Base-by-base conservation (phyloP, 2,329 filamentous ascomycete species). In the Trichoderma aggressivum region DNA sequence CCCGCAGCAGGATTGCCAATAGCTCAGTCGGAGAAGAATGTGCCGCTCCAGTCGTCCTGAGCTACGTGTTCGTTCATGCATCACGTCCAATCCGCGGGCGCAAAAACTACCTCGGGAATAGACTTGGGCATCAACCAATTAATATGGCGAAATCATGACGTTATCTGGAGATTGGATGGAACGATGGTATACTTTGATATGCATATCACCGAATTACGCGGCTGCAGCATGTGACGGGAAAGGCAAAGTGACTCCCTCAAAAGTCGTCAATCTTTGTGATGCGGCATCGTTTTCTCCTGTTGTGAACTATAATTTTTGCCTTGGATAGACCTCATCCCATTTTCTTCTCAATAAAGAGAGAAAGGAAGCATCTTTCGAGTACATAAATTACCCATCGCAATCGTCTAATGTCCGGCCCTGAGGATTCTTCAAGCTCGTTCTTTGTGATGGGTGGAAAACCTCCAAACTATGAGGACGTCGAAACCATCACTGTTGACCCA, bases 61-160 rank as follows among this genome's bases (percentile, higher is more conserved):
- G 56, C 56, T 59, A 59, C 56, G 56, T 59, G 56, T 59, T 55
- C 50, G 21, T 39, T 10, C 47, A 6, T 65, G 56, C 56, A 21
- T 59, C 56, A 34, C 2, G 56, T 34, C 56, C 56, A 59, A 59
- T 59, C 56, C 56, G 56, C 56, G 30, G 56, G 56, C 56, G 56
- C 56, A 59, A 8, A 59, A 32, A 0, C 3, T 21, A 32, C 56
- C 56, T 59, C 56, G 56, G 56, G 11, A 32, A 34, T 34, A 21
- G 16, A 59, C 30, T 59, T 59, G 30, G 56, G 56, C 32, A n/a
- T 59, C 56, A 59, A 34, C 56, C 12, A 21, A 59, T 5, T 4
- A 32, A 34, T 59, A 32, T 34, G n/a, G 56, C 56, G 32, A 21
- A 21, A 32, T 21, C 6, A 5, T 59, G 56, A 59, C 56, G 56